These are phyloP conservation scores for Colletotrichum sp. DNA, from an alignment of 2,329 filamentous ascomycete species.

Conservation along the genomic window DNA sequence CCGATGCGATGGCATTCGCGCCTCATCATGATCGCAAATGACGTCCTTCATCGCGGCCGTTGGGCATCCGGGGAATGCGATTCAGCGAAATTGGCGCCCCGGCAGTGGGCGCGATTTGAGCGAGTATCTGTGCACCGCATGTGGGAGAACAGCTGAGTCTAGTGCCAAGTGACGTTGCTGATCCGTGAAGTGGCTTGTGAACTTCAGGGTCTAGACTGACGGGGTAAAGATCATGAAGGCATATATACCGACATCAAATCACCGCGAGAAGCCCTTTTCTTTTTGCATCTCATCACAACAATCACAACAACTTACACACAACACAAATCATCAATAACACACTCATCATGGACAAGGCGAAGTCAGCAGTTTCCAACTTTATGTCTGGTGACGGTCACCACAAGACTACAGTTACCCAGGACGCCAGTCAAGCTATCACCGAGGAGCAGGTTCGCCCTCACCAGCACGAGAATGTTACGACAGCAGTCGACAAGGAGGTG, in stretches of 20 bases:
- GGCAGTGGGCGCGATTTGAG: background rate
- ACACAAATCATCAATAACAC: background rate
- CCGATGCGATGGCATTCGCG: background rate
- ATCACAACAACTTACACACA: rapidly evolving
- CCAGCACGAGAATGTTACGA: conserved; percentile 65
- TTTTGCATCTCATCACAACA: background rate
- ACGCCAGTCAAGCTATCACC: conserved; percentile 62
- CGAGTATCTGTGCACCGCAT: background rate
- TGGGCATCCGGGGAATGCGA: background rate
- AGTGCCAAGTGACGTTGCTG: background rate
- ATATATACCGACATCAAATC: background rate
- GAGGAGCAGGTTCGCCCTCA: conserved; percentile 65
- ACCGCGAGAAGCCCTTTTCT: background rate
- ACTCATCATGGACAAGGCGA: conserved; percentile 66
- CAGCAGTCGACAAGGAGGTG: conserved; percentile 70
- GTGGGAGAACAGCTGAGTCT: background rate
- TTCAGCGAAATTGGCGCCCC: background rate
- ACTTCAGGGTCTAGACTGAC: background rate
- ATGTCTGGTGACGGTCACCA: conserved; percentile 66
- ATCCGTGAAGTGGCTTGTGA: background rate
- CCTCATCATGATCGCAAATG: background rate
- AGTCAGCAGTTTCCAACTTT: conserved; percentile 65
- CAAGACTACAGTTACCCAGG: conserved; percentile 74
- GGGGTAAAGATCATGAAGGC: background rate
- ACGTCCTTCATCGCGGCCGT: background rate